Conservation (phyloP, 768 basidiomycete species). For the Pulveroboletus ravenelii region DNA sequence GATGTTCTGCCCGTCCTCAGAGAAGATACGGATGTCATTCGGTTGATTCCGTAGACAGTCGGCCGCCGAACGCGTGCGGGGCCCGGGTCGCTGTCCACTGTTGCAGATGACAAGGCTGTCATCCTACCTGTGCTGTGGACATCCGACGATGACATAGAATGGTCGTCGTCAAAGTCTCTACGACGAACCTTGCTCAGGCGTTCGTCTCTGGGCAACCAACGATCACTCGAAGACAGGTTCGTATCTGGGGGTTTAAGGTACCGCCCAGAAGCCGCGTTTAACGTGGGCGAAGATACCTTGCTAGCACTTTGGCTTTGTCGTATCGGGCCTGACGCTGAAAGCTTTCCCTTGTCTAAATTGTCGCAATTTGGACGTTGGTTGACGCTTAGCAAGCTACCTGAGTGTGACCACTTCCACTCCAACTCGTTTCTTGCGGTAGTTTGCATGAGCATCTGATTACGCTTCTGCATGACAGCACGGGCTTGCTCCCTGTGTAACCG, state of each 20-base stretch:
- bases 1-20: constrained; percentile 53
- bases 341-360: constrained; percentile 41
- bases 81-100: constrained; percentile 84
- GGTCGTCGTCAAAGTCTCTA: constrained; percentile 84
- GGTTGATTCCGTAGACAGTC: constrained; percentile 60
- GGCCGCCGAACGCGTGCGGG: constrained; percentile 63
- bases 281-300: constrained; percentile 41
- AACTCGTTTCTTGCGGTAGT: constrained; percentile 46
- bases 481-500: constrained; percentile 82
- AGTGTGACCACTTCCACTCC: constrained; percentile 52
- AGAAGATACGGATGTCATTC: constrained; percentile 74
- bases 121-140: constrained; percentile 69
- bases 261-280: constrained; percentile 60
- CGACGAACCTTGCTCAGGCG: constrained; percentile 72
- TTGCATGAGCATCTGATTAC: constrained; percentile 67
- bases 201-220: constrained; percentile 50
- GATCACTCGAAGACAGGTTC: constrained; percentile 36
- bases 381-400: constrained; percentile 42
- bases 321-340: constrained; percentile 58
- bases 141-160: constrained; percentile 87
- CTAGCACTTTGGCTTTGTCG: constrained; percentile 49
- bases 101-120: constrained; percentile 76
- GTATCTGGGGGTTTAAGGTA: constrained; percentile 40
- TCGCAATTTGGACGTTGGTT: constrained; percentile 28
- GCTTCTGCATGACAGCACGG: constrained; percentile 88